phyloP scores from a whole-genome alignment of 176 grass and related monocot genomes.

The Eleusine coracana region DNA sequence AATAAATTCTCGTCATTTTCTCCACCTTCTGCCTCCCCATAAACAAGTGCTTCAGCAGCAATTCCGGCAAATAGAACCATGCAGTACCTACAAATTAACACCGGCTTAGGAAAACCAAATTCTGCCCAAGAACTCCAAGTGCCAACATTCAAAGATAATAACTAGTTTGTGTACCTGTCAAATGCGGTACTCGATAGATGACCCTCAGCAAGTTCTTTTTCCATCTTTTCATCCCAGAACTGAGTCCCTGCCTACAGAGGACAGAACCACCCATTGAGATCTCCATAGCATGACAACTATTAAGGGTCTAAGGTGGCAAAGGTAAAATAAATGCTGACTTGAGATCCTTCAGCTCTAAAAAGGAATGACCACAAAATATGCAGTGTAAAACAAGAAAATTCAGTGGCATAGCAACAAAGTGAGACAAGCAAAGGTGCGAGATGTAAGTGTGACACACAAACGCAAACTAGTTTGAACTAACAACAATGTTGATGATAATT shows the following conservation, averaged over 20 bases:
- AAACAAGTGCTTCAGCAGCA: slow-evolving; percentile 90
- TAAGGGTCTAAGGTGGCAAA: slow-evolving; percentile 21
- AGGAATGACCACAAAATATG: background rate
- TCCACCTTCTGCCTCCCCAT: slow-evolving; percentile 94
- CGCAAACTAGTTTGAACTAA: background rate
- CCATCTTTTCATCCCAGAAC: slow-evolving; percentile 98
- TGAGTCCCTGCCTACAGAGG: slow-evolving; percentile 87
- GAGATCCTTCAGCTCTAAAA: slow-evolving; percentile 32
- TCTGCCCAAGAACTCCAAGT: background rate
- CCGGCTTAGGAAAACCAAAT: background rate
- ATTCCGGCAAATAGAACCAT: slow-evolving; percentile 95
- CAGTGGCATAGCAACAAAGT: background rate
- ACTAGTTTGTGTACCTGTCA: slow-evolving; percentile 66
- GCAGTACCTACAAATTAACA: slow-evolving; percentile 64
- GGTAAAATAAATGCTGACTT: slow-evolving; percentile 10
- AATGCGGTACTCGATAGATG: slow-evolving; percentile 81
- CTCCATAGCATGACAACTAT: background rate
- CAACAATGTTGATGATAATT: background rate
- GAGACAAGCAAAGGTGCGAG: background rate
- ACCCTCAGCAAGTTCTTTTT: slow-evolving; percentile 81
- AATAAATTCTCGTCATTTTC: slow-evolving; percentile 97
- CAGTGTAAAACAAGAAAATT: slow-evolving; percentile 7
- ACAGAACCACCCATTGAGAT: slow-evolving; percentile 12
- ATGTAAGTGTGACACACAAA: background rate
- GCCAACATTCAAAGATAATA: slow-evolving; percentile 8